These are phyloP conservation scores for Cryptomeria japonica DNA, from an alignment of 75 land plant species.

Conservation along the genomic window DNA sequence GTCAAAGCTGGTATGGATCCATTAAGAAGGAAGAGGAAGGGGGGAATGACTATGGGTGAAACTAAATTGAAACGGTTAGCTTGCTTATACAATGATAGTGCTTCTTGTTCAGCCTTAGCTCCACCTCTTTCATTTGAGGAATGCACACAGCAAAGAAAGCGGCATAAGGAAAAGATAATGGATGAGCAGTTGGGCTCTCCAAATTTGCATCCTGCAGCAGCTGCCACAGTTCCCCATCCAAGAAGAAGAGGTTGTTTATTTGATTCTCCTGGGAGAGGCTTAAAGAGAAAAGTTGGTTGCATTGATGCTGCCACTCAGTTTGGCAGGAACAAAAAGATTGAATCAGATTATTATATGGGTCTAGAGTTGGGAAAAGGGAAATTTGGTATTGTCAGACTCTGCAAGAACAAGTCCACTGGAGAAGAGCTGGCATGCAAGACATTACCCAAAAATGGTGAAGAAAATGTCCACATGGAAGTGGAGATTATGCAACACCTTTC, in stretches of 20 bases:
- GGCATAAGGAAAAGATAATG: constrained; percentile 8
- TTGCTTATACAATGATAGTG: neutral
- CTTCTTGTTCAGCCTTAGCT: neutral
- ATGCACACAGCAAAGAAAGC: constrained; percentile 10
- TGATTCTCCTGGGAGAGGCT: constrained; percentile 42
- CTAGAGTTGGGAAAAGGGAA: constrained; percentile 63
- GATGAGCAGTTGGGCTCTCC: neutral
- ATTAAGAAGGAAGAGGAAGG: constrained; percentile 6
- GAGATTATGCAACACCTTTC: constrained; percentile 95
- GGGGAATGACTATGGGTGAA: neutral
- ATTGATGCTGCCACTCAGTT: constrained; percentile 42
- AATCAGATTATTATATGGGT: constrained; percentile 42
- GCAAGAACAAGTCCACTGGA: constrained; percentile 42
- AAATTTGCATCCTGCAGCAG: constrained; percentile 14
- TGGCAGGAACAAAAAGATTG: constrained; percentile 53
- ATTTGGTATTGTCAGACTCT: constrained; percentile 70
- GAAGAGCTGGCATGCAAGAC: constrained; percentile 81
- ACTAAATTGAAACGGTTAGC: neutral
- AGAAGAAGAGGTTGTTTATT: constrained; percentile 17
- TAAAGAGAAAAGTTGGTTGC: constrained; percentile 65
- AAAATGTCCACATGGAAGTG: constrained; percentile 76
- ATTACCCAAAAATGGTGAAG: constrained; percentile 58
- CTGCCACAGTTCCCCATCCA: constrained; percentile 45
- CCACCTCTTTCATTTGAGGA: neutral
- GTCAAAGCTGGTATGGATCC: neutral